Conservation (phyloP, 441 rosid species). For the Eruca vesicaria region DNA sequence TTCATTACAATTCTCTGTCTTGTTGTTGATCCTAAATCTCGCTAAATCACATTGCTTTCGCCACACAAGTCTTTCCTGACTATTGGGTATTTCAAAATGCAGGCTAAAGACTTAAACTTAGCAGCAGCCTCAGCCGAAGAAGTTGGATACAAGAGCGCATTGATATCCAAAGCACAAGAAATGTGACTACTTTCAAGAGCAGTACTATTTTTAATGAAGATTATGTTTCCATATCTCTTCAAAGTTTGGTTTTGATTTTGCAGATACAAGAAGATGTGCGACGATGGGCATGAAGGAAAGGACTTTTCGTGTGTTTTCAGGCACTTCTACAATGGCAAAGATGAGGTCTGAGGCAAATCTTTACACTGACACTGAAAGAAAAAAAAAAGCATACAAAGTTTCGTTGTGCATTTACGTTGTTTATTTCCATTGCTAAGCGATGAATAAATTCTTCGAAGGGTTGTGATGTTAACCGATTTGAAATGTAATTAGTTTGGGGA, state of each 20-base stretch:
- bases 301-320: conserved; percentile 88
- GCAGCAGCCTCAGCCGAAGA: conserved; percentile 70
- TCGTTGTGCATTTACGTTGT: conserved; percentile 12
- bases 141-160: conserved; percentile 49
- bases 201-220: not conserved
- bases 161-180: conserved; percentile 60
- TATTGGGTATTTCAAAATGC: too few species aligned
- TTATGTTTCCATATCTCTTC: not conserved
- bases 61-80: too few species aligned
- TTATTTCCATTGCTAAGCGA: not conserved
- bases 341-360: conserved; percentile 36
- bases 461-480: not conserved
- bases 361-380: too few species aligned
- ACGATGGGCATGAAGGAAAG: conserved; percentile 63
- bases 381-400: not conserved
- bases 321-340: conserved; percentile 64
- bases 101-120: conserved; percentile 86
- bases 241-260: conserved; percentile 12
- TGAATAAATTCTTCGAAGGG: not conserved
- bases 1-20: too few species aligned
- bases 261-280: conserved; percentile 67
- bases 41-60: too few species aligned
- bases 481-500: conserved; percentile 3
- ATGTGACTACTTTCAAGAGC: conserved; percentile 64
- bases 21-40: too few species aligned